Evolutionary conservation across 2,329 filamentous ascomycete genomes (phyloP).

Genomic region (Cladophialophora carrionii): DNA sequence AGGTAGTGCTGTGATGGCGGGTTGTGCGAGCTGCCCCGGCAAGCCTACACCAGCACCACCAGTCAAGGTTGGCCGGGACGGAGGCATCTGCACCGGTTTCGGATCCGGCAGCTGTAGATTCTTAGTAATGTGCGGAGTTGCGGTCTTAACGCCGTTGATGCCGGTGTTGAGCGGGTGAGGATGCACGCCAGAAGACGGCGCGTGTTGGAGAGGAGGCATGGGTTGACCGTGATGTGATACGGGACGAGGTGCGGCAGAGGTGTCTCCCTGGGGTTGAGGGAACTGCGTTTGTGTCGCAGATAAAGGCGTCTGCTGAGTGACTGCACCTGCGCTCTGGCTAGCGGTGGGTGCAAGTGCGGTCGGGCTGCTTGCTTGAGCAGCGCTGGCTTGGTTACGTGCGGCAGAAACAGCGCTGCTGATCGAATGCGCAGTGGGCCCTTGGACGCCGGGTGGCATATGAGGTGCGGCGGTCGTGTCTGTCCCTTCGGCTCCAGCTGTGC

Average conservation of each 20-base stretch:
- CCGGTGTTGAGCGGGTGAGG: slow-evolving; percentile 50
- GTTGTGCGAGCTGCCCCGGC: slow-evolving; percentile 83
- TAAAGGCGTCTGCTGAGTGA: slow-evolving; percentile 50
- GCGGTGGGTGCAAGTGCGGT: slow-evolving; percentile 40
- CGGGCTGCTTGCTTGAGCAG: slow-evolving; percentile 43
- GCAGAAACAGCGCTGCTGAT: slow-evolving; percentile 52
- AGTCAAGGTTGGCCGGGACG: slow-evolving; percentile 77
- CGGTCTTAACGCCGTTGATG: slow-evolving; percentile 50
- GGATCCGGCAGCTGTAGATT: slow-evolving; percentile 72
- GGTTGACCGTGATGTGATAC: slow-evolving; percentile 43
- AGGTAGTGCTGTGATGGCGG: slow-evolving; percentile 78
- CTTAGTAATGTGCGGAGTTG: slow-evolving; percentile 82
- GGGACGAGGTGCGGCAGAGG: slow-evolving; percentile 27
- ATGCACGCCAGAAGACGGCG: slow-evolving; percentile 43
- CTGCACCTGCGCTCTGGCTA: slow-evolving; percentile 26
- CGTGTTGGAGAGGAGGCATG: slow-evolving; percentile 39
- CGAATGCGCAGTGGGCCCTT: slow-evolving; percentile 47
- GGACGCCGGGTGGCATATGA: slow-evolving; percentile 32
- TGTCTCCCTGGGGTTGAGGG: slow-evolving; percentile 22
- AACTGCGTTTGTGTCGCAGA: slow-evolving; percentile 45
- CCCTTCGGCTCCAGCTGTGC: slow-evolving; percentile 28
- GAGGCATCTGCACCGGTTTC: slow-evolving; percentile 72
- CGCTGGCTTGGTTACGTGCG: slow-evolving; percentile 37
- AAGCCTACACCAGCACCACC: slow-evolving; percentile 74
- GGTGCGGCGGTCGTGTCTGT: slow-evolving; percentile 21